Conservation (phyloP, 2,329 filamentous ascomycete genomes). For the Penicillium sp. region DNA sequence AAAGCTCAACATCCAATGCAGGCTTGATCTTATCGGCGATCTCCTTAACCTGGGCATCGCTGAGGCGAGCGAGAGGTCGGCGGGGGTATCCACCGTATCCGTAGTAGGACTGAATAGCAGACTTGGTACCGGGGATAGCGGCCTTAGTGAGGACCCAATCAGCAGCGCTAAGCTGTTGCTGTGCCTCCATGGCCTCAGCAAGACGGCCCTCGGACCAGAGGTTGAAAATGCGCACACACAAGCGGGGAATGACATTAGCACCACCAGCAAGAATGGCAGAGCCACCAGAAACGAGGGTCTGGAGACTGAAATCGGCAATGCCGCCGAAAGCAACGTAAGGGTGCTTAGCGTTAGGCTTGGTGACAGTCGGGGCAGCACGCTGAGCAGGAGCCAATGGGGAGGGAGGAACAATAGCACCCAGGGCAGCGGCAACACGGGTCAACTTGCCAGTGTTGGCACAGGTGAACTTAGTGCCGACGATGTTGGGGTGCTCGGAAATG, state of each 20-base stretch:
- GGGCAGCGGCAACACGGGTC: constrained; percentile 74
- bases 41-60: constrained; percentile 29
- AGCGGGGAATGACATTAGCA: constrained; percentile 83
- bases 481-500: constrained; percentile 77
- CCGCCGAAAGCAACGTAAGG: constrained; percentile 84
- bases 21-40: constrained; percentile 38
- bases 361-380: constrained; percentile 23
- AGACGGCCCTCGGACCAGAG: constrained; percentile 72
- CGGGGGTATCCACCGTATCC: constrained; percentile 81
- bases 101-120: constrained; percentile 77
- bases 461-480: constrained; percentile 87
- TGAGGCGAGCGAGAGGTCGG: constrained; percentile 53
- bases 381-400: constrained; percentile 34
- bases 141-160: constrained; percentile 86
- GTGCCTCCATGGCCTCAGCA: constrained; percentile 73
- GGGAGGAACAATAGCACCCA: constrained; percentile 67
- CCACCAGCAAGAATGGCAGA: constrained; percentile 85
- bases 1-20: constrained; percentile 36
- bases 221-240: constrained; percentile 78
- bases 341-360: constrained; percentile 35
- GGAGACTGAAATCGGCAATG: constrained; percentile 83
- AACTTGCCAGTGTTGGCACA: constrained; percentile 89
- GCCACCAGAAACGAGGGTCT: constrained; percentile 77
- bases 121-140: constrained; percentile 82
- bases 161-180: constrained; percentile 72